These are phyloP conservation scores for Funneliformis mosseae DNA, from an alignment of 192 early-diverging fungal species.

Conservation along the genomic window DNA sequence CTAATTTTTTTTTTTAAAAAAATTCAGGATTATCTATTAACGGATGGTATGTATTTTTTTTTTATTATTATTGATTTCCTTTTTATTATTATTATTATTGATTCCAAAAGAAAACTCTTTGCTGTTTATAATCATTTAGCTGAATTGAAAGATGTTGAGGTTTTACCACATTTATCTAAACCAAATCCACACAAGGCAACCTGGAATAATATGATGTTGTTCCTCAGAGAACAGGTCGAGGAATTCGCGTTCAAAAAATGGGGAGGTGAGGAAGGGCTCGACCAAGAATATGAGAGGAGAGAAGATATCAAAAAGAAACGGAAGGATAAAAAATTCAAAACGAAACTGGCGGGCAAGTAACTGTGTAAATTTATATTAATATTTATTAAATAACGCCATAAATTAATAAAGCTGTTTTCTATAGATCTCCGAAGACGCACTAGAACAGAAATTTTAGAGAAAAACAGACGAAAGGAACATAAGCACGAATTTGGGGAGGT, in stretches of 20 bases:
- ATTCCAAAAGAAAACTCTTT: neutral
- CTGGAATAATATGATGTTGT: conserved; percentile 97
- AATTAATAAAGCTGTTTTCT: conserved; percentile 17
- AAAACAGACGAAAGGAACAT: conserved; percentile 68
- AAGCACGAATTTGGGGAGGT: conserved; percentile 72
- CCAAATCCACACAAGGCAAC: conserved; percentile 95
- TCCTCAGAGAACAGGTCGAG: conserved; percentile 85
- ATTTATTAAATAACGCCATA: neutral
- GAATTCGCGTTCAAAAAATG: conserved; percentile 93
- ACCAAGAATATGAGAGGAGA: conserved; percentile 84
- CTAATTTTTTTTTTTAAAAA: neutral
- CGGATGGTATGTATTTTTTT: conserved; percentile 67
- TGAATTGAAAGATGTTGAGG: conserved; percentile 78
- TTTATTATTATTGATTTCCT: neutral
- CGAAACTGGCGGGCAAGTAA: conserved; percentile 65
- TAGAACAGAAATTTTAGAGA: conserved; percentile 70
- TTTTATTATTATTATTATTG: neutral
- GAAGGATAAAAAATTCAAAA: conserved; percentile 85
- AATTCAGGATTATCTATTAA: conserved; percentile 86
- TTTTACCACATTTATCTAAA: conserved; percentile 82
- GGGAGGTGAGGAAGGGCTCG: conserved; percentile 82
- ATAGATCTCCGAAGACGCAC: conserved; percentile 79
- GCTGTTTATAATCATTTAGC: conserved; percentile 45
- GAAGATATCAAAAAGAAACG: conserved; percentile 74
- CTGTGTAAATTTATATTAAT: neutral